Percentiles rank a stretch among this genome's conserved stretches.
phyloP scores from a whole-genome alignment of 192 early-diverging fungal genomes.

The Gonapodya prolifera region DNA sequence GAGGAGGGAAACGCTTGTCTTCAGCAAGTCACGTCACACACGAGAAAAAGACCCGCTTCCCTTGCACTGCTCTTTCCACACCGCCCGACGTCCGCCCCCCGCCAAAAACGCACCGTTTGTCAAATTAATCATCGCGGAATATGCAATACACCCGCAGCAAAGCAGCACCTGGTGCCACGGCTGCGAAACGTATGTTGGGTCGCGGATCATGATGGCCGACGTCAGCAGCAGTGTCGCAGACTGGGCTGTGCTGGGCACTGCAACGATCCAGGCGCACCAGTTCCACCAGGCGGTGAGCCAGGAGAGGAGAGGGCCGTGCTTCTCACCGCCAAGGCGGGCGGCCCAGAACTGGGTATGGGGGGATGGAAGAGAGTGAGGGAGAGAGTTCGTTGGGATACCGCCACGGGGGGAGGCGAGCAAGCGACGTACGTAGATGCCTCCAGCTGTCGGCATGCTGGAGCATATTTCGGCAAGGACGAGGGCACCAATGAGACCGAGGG shows the following conservation, averaged over 20 bases:
- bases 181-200: background rate
- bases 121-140: background rate
- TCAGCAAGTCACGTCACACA: background rate
- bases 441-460: background rate
- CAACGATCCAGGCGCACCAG: conserved; percentile 2
- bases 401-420: background rate
- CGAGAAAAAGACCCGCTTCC: background rate
- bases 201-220: background rate
- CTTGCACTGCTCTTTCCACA: background rate
- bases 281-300: conserved; percentile 5
- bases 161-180: background rate
- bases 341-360: background rate
- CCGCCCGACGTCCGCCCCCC: background rate
- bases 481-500: background rate
- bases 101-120: background rate
- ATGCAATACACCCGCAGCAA: background rate
- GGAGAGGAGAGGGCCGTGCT: background rate
- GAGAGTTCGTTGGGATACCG: background rate
- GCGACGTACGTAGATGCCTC: background rate
- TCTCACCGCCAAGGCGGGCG: conserved; percentile 1
- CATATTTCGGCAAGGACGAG: background rate
- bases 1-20: background rate
- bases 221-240: background rate
- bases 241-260: background rate
- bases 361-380: background rate